Conservation (phyloP, 805 yeast genomes). For the Lachancea waltii region DNA sequence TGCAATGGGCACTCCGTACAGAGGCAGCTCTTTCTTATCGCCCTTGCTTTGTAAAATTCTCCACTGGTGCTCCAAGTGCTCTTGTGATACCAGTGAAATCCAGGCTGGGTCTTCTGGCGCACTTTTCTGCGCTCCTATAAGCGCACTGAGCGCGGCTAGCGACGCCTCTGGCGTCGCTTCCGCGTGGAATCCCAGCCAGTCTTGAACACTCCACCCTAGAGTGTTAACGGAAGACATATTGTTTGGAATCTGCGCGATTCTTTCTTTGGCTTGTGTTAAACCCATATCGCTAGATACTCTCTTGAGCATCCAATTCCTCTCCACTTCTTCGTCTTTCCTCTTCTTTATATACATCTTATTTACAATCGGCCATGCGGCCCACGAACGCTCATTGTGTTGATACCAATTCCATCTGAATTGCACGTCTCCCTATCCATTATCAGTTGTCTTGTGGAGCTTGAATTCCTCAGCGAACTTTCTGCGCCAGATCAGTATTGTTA, state of each 20-base stretch:
- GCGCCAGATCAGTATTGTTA: background rate
- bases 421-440: background rate
- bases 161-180: constrained; percentile 58
- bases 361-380: background rate
- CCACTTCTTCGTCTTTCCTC: background rate
- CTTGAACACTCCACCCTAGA: constrained; percentile 73
- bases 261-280: background rate
- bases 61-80: constrained; percentile 73
- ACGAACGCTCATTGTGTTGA: background rate
- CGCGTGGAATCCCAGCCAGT: constrained; percentile 70
- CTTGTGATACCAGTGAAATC: constrained; percentile 69
- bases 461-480: background rate
- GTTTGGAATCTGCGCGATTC: background rate
- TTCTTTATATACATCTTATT: background rate
- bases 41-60: constrained; percentile 57
- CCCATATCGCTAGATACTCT: background rate
- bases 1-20: constrained; percentile 94
- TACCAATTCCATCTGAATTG: too few relatives aligned
- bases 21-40: constrained; percentile 48
- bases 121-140: constrained; percentile 42
- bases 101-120: constrained; percentile 75
- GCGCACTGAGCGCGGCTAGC: constrained; percentile 38
- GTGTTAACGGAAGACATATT: constrained; percentile 12
- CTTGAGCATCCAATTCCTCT: background rate
- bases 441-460: background rate